Conservation (phyloP, 179 eudicot species). For the Beta macrorhiza region DNA sequence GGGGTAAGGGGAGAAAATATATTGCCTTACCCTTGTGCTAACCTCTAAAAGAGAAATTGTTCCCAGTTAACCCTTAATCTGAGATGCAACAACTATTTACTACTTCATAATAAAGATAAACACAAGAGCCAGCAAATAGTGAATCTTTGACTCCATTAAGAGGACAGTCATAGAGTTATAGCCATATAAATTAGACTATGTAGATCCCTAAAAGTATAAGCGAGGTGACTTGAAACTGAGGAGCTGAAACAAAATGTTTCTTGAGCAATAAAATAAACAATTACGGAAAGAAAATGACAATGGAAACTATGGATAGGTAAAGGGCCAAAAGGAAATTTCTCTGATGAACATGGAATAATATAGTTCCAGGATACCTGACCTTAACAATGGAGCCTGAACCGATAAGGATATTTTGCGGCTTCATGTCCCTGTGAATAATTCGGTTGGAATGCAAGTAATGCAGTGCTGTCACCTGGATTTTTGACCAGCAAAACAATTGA, state of each 20-base stretch:
- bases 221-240: neutral
- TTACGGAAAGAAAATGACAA: neutral
- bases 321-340: neutral
- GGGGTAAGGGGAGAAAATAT: neutral
- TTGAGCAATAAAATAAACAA: neutral
- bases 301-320: neutral
- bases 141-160: conserved; percentile 1
- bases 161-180: neutral
- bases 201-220: neutral
- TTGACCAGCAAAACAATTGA: neutral
- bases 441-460: conserved; percentile 96
- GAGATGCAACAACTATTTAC: neutral
- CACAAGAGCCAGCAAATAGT: neutral
- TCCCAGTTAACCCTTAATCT: neutral
- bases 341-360: conserved; percentile 1
- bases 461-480: conserved; percentile 79
- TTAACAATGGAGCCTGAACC: conserved; percentile 89
- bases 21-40: neutral
- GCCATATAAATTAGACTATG: neutral
- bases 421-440: conserved; percentile 98
- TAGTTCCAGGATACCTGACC: conserved; percentile 41
- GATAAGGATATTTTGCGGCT: conserved; percentile 97
- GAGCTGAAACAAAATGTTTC: neutral
- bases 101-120: neutral
- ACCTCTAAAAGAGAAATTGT: neutral